Evolutionary conservation across 768 basidiomycete genomes (phyloP).

Genomic region (Boletus tylopilopsis): DNA sequence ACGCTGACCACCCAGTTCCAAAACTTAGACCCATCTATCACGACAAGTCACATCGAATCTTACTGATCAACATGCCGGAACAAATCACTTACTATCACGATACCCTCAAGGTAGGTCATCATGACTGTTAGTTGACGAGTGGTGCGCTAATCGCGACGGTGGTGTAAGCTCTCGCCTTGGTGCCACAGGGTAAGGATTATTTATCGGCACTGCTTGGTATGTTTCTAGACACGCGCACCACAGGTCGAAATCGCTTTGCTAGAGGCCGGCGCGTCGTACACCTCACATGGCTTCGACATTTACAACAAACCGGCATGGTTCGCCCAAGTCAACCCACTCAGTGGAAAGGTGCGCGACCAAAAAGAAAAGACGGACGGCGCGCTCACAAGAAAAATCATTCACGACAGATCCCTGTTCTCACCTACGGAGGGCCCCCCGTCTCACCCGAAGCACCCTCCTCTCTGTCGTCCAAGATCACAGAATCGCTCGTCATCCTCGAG

Average conservation of each 20-base stretch:
- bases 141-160: not conserved
- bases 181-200: conserved; percentile 42
- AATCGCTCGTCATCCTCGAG: no score
- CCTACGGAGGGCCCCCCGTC: no score
- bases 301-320: conserved; percentile 67
- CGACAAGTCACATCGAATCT: not conserved
- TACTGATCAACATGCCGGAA: conserved; percentile 11
- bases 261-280: conserved; percentile 48
- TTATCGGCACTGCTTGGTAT: not conserved
- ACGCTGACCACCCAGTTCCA: no score
- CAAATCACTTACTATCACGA: conserved; percentile 38
- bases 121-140: not conserved
- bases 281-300: conserved; percentile 52
- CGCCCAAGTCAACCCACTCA: conserved; percentile 54
- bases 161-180: conserved; percentile 47
- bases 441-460: no score
- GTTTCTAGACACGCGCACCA: not conserved
- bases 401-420: no score
- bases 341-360: conserved; percentile 45
- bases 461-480: no score
- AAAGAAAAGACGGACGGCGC: no score
- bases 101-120: conserved; percentile 33
- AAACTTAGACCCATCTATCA: no score
- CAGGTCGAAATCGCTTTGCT: conserved; percentile 57
- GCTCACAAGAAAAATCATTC: no score